A percentile compares a stretch with the other conserved stretches of the same genome.
Conservation (phyloP, 139 green algal genomes). For the Choricystis sp. region DNA sequence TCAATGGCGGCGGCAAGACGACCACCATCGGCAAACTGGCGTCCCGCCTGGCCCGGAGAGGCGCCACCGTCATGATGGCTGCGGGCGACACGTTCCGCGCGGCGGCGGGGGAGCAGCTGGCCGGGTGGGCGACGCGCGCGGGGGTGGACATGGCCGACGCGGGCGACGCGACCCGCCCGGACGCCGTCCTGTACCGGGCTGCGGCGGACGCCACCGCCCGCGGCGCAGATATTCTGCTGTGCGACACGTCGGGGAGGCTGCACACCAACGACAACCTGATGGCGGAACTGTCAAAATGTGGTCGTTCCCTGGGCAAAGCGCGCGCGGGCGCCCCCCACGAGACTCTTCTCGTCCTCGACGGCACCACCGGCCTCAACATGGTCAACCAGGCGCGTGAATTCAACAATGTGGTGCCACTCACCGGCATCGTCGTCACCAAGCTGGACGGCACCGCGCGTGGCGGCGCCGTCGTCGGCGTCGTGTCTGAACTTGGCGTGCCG, state of each 20-base stretch:
- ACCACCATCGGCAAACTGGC: slow-evolving; percentile 92
- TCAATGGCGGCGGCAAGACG: slow-evolving; percentile 96
- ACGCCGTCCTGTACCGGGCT: slow-evolving; percentile 22
- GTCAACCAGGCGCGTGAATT: slow-evolving; percentile 82
- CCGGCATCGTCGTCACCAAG: slow-evolving; percentile 93
- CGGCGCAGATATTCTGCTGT: slow-evolving; percentile 64
- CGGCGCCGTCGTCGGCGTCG: slow-evolving; percentile 66
- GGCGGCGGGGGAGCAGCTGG: slow-evolving; percentile 86
- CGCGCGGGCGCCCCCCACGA: slow-evolving; percentile 51
- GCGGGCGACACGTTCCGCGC: slow-evolving; percentile 94
- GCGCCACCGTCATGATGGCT: slow-evolving; percentile 58
- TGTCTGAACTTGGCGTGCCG: slow-evolving; percentile 84
- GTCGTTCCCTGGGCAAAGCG: slow-evolving; percentile 32
- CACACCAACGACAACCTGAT: slow-evolving; percentile 93
- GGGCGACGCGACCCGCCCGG: slow-evolving; percentile 14
- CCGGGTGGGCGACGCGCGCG: slow-evolving; percentile 61
- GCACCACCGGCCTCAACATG: slow-evolving; percentile 97
- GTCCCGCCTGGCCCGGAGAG: slow-evolving; percentile 31
- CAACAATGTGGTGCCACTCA: slow-evolving; percentile 64
- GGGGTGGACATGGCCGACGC: slow-evolving; percentile 30
- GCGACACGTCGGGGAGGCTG: slow-evolving; percentile 80
- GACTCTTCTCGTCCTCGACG: slow-evolving; percentile 90
- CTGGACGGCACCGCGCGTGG: slow-evolving; percentile 86
- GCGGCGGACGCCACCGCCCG: slow-evolving; percentile 17
- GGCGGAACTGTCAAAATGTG: slow-evolving; percentile 59